Base-by-base conservation (phyloP, 441 rosid species). In the Capsella rubella region DNA sequence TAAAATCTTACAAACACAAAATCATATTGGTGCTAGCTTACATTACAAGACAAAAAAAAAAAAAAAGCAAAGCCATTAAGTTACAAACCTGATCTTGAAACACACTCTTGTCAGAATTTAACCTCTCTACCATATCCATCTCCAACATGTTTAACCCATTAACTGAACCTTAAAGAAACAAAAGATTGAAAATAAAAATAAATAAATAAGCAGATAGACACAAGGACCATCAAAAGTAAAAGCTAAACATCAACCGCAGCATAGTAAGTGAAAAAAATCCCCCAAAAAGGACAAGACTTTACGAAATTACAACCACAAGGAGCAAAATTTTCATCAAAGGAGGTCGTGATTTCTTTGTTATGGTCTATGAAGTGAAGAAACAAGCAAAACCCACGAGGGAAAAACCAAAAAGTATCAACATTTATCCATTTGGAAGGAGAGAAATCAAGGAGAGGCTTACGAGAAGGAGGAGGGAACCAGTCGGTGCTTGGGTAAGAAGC, bases 51-150 rank as follows among this genome's bases (percentile, higher is more conserved):
- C 39, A 6, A 57, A 32, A 34, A 32, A 2, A 32, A 34, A 32
- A 0, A 6, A 32, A 31, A 45, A 29, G 9, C 8, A 66, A 54
- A 13, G 43, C 4, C 34, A 73, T 8, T 8, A 52, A 58, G 7
- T 21, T n/a, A n/a, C n/a, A n/a, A n/a, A 75, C 74, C 74, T 75
- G 79, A 67, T 60, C 58, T 11, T 52, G 64, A 8, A 67, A 68
- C 32, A 67, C 50, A 67, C 63, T 67, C 32, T 60, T 34, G 57
- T 61, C 74, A 75, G 49, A 15, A 4, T 28, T n/a, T 31, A 60
- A 27, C 47, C 54, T 67, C 37, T 66, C 72, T 10, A 65, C 27
- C 53, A 47, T 57, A 56, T 65, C 40, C 39, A 5, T 61, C 28
- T 72, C 76, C 34, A 63, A 18, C 57, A 11, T 34, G 50, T 16